A percentile compares a stretch with the other conserved stretches of the same genome.
Conservation (phyloP, 106 monocot species). For the Dendrobium officinale region DNA sequence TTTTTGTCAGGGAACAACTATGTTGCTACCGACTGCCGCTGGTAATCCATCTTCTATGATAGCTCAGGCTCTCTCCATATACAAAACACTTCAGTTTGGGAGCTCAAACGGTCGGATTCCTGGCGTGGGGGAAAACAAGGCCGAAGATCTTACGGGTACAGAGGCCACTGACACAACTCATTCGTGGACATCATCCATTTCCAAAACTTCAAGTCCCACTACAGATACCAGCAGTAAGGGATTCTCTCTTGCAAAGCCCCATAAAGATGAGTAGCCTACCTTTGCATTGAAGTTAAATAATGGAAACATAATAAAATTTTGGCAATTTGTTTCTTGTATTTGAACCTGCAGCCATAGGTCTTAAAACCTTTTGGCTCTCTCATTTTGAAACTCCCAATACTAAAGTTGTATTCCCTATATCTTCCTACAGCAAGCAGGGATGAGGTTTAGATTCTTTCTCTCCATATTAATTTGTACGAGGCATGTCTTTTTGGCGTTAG, state of each 20-base stretch:
- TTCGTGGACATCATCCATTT: neutral
- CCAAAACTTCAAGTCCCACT: neutral
- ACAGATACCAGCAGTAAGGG: neutral
- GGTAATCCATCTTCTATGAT: conserved; percentile 31
- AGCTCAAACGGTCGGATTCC: neutral
- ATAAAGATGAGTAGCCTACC: neutral
- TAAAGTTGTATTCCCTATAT: neutral
- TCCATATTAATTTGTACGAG: neutral
- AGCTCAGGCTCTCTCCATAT: conserved; percentile 33
- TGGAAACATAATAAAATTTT: neutral
- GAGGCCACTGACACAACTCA: neutral
- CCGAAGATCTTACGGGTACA: neutral
- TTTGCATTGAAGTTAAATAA: neutral
- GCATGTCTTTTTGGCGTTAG: too few species aligned
- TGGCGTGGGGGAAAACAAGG: neutral
- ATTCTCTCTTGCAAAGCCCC: conserved; percentile 9
- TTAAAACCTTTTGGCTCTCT: neutral
- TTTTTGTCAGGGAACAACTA: conserved; percentile 26
- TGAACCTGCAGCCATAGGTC: neutral
- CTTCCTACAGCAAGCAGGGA: neutral
- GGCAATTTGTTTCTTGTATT: neutral
- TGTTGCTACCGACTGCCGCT: conserved; percentile 23
- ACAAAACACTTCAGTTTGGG: conserved; percentile 12
- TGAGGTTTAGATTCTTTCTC: neutral
- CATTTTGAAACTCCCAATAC: neutral